phyloP scores from a whole-genome alignment of 2,329 filamentous ascomycete species.

The Microdochium paspali region DNA sequence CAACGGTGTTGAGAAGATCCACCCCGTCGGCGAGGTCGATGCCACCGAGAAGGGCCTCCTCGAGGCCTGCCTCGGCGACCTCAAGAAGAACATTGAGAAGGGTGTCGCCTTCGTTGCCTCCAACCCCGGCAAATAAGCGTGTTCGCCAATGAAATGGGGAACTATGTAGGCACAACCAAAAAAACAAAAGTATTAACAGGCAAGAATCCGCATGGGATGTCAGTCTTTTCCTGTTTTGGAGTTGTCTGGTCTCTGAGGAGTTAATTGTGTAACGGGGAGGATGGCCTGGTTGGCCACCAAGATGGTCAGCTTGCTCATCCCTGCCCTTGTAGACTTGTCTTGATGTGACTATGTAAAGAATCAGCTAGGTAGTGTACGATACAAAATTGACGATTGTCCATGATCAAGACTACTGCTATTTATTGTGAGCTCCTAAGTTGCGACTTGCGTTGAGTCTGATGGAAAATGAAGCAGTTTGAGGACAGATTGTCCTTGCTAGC shows the following conservation, averaged over 20 bases:
- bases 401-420: not conserved
- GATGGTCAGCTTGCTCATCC: not conserved
- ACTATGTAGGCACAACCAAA: not conserved
- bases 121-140: constrained; percentile 50
- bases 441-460: no score
- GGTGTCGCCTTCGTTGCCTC: constrained; percentile 53
- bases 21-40: constrained; percentile 76
- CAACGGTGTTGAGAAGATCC: constrained; percentile 90
- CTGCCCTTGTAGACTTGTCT: not conserved
- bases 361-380: not conserved
- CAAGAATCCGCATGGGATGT: not conserved
- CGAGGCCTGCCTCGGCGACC: constrained; percentile 72
- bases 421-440: not conserved
- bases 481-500: no score
- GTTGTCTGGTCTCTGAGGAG: not conserved
- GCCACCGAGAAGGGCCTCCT: constrained; percentile 83
- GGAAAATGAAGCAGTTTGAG: no score
- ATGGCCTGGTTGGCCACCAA: not conserved
- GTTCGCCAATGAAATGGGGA: not conserved
- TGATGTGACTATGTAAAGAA: not conserved
- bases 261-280: not conserved
- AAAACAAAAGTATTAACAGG: constrained; percentile 1
- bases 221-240: not conserved
- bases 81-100: constrained; percentile 96
- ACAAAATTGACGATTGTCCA: not conserved